These are phyloP conservation scores for Brettanomyces sp. DNA, from an alignment of 805 yeast species.

Conservation along the genomic window DNA sequence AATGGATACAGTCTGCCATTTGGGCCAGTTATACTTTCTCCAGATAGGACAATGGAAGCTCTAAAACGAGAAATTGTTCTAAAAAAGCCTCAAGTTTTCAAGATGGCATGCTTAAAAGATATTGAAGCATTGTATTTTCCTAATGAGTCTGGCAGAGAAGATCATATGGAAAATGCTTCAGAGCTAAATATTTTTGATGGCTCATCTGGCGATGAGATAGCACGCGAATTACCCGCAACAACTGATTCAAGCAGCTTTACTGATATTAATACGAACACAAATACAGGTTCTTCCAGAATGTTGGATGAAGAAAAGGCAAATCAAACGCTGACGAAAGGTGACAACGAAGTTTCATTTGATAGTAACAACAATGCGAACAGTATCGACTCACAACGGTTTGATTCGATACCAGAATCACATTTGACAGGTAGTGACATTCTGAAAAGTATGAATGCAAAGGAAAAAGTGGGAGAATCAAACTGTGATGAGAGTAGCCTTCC, in stretches of 20 bases:
- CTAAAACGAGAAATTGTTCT: constrained; percentile 82
- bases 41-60: constrained; percentile 96
- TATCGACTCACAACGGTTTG: neutral
- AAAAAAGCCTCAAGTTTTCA: constrained; percentile 96
- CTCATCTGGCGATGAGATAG: neutral
- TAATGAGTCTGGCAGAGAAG: neutral
- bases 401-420: neutral
- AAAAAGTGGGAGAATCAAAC: constrained; percentile 7
- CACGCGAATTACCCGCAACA: neutral
- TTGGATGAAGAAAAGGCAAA: neutral
- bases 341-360: neutral
- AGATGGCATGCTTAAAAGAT: constrained; percentile 92
- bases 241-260: constrained; percentile 8
- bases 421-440: neutral
- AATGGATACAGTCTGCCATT: constrained; percentile 63
- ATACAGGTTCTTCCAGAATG: neutral
- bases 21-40: constrained; percentile 93
- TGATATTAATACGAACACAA: constrained; percentile 12
- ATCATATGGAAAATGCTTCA: neutral
- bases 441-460: neutral
- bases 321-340: too few relatives aligned
- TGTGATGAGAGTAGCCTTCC: constrained; percentile 6
- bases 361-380: neutral
- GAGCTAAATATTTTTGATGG: neutral
- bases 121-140: constrained; percentile 55